A percentile compares a stretch with the other conserved stretches of the same genome.
Evolutionary conservation across 768 basidiomycete species (phyloP).

Genomic region (Leucocoprinus leucothites): DNA sequence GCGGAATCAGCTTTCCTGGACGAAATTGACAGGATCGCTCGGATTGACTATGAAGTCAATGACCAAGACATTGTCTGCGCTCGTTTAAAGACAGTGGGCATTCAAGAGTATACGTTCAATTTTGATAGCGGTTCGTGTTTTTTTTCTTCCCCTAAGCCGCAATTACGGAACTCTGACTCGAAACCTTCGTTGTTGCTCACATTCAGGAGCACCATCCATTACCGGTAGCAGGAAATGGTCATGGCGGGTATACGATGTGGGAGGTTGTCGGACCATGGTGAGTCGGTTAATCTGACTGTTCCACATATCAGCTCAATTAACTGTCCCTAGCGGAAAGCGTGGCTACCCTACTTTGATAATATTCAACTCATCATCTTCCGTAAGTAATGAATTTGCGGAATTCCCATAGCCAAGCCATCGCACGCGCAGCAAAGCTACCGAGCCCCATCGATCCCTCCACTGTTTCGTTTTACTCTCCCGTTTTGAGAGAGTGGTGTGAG

Average conservation of each 20-base stretch:
- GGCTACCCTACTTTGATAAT: constrained; percentile 80
- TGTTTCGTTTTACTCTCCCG: too few relatives aligned
- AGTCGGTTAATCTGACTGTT: constrained; percentile 19
- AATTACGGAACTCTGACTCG: too few relatives aligned
- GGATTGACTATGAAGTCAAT: constrained; percentile 56
- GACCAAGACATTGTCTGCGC: constrained; percentile 76
- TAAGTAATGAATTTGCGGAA: constrained; percentile 19
- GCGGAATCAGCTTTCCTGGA: constrained; percentile 54
- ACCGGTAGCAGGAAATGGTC: constrained; percentile 38
- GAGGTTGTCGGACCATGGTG: constrained; percentile 68
- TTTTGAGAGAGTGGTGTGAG: too few relatives aligned
- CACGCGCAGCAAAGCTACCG: neutral
- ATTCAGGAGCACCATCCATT: neutral
- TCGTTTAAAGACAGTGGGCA: constrained; percentile 64
- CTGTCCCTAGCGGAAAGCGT: constrained; percentile 78
- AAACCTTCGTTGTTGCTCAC: neutral
- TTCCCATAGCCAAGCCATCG: neutral
- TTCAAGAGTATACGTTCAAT: constrained; percentile 59
- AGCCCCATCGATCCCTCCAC: too few relatives aligned
- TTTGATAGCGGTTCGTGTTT: constrained; percentile 39
- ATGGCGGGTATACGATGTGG: constrained; percentile 79
- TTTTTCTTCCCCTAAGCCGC: too few relatives aligned
- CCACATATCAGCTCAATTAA: too few relatives aligned
- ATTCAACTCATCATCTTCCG: constrained; percentile 77
- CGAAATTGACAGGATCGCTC: constrained; percentile 63